A percentile compares a stretch with the other conserved stretches of the same genome.
Evolutionary conservation across 1,284 basidiomycete species (phyloP).

Genomic region (Singerocomus rubriflavus): DNA sequence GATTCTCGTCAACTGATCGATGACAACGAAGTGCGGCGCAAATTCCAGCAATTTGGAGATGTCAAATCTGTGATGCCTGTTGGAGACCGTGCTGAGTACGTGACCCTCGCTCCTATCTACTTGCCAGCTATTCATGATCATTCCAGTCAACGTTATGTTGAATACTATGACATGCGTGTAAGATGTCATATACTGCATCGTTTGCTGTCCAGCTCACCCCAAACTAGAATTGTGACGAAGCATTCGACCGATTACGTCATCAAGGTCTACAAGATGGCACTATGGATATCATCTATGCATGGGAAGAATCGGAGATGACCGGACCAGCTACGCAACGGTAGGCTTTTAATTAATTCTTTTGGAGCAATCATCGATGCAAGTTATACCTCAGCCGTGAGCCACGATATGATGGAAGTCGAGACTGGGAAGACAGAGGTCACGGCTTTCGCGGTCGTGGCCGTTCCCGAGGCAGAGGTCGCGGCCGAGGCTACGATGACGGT

Average conservation of each 20-base stretch:
- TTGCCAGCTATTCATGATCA: constrained; percentile 7
- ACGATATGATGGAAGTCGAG: constrained; percentile 37
- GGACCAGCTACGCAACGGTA: constrained; percentile 39
- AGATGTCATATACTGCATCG: constrained; percentile 21
- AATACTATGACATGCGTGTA: constrained; percentile 86
- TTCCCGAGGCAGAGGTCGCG: constrained; percentile 40
- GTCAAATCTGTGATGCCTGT: constrained; percentile 75
- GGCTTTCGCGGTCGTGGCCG: constrained; percentile 41
- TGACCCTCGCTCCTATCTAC: constrained; percentile 13
- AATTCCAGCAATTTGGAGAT: constrained; percentile 87
- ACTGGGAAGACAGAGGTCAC: constrained; percentile 47
- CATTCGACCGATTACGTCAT: constrained; percentile 77
- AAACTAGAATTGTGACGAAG: constrained; percentile 67
- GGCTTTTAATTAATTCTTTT: not conserved
- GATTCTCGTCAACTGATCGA: no score
- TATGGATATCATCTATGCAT: constrained; percentile 86
- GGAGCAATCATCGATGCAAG: constrained; percentile 8
- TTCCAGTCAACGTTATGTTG: constrained; percentile 76
- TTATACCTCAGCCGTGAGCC: constrained; percentile 25
- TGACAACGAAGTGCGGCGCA: constrained; percentile 45
- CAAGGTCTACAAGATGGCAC: constrained; percentile 80
- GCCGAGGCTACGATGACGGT: constrained; percentile 37
- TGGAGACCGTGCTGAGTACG: constrained; percentile 70
- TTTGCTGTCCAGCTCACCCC: constrained; percentile 13
- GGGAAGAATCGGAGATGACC: constrained; percentile 59